These are phyloP conservation scores for Ormosia semicastrata DNA, from an alignment of 306 rosid species.

Conservation along the genomic window DNA sequence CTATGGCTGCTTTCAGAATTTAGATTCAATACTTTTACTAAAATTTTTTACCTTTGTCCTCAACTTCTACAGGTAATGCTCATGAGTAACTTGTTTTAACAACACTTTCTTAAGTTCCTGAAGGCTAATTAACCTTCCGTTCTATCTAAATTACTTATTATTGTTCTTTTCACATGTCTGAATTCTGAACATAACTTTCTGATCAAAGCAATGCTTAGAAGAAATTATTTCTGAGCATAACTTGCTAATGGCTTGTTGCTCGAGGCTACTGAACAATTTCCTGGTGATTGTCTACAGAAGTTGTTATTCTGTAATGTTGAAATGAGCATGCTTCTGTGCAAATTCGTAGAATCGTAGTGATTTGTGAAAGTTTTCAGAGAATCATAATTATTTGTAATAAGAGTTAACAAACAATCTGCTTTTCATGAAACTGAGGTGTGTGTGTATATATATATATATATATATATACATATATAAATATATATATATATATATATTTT, in stretches of 20 bases:
- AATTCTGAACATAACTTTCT: conserved; percentile 14
- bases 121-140: not conserved
- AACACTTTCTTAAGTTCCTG: not conserved
- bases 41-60: conserved; percentile 54
- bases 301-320: conserved; percentile 35
- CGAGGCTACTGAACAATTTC: conserved; percentile 30
- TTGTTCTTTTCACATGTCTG: not conserved
- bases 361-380: conserved; percentile 47
- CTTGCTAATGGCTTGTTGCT: conserved; percentile 22
- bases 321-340: conserved; percentile 25
- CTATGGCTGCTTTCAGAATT: conserved; percentile 18
- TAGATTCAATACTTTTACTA: conserved; percentile 47
- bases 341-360: conserved; percentile 10
- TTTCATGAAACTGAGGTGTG: no score
- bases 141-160: not conserved
- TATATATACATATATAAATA: no score
- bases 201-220: conserved; percentile 51
- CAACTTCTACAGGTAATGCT: conserved; percentile 48
- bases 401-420: conserved; percentile 44
- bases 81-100: not conserved
- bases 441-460: no score
- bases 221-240: conserved; percentile 45
- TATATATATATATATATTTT: no score
- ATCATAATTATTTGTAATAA: conserved; percentile 39
- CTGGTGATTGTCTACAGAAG: conserved; percentile 35